Evolutionary conservation across 345 rosid species (phyloP), one percentile per base, ranked within the genome.

Genomic region (Citrus inodora): DNA sequence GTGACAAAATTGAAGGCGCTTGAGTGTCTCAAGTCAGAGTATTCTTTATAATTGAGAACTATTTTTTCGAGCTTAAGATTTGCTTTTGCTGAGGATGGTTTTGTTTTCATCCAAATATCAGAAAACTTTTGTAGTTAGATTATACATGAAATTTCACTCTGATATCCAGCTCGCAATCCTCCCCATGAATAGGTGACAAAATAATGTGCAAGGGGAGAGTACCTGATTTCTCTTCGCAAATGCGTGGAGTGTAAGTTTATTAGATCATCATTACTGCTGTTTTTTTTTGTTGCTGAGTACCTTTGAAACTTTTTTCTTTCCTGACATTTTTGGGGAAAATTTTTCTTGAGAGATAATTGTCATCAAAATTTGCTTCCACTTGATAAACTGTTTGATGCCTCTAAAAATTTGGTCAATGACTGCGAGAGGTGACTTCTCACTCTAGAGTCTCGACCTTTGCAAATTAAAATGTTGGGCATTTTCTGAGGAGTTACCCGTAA

Each of bases 61-160:
- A 46, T 65, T 61, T 33, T 71, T 42, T 75, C 19, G 62, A 71
- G 69, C 46, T 70, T 75, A 70, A 70, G 80, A 55, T 80, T 51
- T 70, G 38, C 16, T 71, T 73, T 63, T 38, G 46, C 7, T 22
- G 81, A 73, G 85, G 85, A 84, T 80, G 87, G 79, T 80, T 85
- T 85, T 84, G 83, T 27, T 73, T 79, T 81, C 89, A 81, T 72
- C 88, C 87, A 62, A 24, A 53, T 37, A 40, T 58, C 37, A n/a
- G 56, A 53, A 71, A 66, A 63, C 77, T 35, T 74, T 80, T 79
- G 80, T 84, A 82, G 87, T 67, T 80, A 79, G 86, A 74, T 86
- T 16, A 62, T 42, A 74, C 60, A 60, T 79, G 79, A 75, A 66
- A 38, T 81, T 80, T 78, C 64, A 80, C 30, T 71, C n/a, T 22